These are phyloP conservation scores for Chiua virens DNA, from an alignment of 768 basidiomycete species.

Conservation along the genomic window DNA sequence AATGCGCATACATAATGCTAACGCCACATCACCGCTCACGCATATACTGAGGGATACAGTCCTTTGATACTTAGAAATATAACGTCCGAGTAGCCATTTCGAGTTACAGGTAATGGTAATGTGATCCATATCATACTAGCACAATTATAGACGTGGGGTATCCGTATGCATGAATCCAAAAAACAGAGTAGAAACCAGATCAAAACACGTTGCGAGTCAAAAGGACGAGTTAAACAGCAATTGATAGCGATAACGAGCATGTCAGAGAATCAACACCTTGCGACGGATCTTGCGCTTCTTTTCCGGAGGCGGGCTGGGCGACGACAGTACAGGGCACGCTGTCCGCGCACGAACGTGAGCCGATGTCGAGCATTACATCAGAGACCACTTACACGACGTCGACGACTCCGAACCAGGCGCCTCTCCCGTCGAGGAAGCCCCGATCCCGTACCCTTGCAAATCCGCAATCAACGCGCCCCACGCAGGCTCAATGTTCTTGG, in stretches of 20 bases:
- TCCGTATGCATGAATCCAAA: conserved; percentile 5
- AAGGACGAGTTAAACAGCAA: not conserved
- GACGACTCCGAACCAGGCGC: not conserved
- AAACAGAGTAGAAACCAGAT: conserved; percentile 5
- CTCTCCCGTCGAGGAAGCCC: too few species aligned
- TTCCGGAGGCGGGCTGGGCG: conserved; percentile 15
- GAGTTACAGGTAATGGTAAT: conserved; percentile 17
- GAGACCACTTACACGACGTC: conserved; percentile 12
- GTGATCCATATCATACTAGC: conserved; percentile 18
- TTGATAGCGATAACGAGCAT: not conserved
- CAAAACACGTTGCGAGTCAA: not conserved
- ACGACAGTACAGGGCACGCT: conserved; percentile 9
- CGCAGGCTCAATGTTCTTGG: conserved; percentile 50
- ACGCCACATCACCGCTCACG: conserved; percentile 1
- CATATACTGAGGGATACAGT: too few species aligned
- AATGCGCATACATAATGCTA: too few species aligned
- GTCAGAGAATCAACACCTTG: conserved; percentile 29
- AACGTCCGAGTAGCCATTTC: conserved; percentile 14
- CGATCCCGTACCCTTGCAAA: conserved; percentile 40
- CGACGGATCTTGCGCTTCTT: conserved; percentile 34
- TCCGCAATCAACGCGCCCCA: conserved; percentile 50
- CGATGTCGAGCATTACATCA: not conserved
- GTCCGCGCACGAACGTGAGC: not conserved
- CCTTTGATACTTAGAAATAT: conserved; percentile 8
- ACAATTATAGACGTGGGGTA: conserved; percentile 11